phyloP scores from a whole-genome alignment of 208 protist species.

The Acanthamoeba triangularis region DNA sequence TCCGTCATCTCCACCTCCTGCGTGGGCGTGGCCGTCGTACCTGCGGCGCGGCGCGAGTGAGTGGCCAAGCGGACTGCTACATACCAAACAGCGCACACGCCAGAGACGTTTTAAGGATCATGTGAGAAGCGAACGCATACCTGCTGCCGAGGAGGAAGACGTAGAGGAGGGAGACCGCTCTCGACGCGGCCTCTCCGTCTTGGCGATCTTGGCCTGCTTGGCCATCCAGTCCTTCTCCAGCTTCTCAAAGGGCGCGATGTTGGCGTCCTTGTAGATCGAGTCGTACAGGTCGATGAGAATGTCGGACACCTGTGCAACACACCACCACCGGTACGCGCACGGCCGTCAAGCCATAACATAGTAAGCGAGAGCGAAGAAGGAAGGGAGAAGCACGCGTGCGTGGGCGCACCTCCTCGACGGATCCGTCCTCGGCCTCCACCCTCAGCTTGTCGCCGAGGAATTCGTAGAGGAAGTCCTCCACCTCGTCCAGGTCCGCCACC shows the following conservation, averaged over 20 bases:
- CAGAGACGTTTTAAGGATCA: neutral
- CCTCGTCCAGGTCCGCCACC: slow-evolving; percentile 3
- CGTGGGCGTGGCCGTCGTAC: neutral
- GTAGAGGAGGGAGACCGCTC: neutral
- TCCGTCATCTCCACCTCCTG: slow-evolving; percentile 31
- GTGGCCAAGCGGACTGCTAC: neutral
- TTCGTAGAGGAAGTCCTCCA: slow-evolving; percentile 42
- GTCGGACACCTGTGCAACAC: neutral
- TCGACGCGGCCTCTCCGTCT: neutral
- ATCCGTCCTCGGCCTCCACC: slow-evolving; percentile 10
- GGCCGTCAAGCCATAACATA: neutral
- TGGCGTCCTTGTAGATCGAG: neutral
- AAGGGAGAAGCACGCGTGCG: neutral
- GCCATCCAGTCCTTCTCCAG: neutral
- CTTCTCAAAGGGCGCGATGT: slow-evolving; percentile 7
- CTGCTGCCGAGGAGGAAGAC: neutral
- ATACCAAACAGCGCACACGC: too few relatives aligned
- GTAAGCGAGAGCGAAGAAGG: neutral
- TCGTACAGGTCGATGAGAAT: neutral
- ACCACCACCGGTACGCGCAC: neutral
- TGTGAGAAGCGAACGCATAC: neutral
- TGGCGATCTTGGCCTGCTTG: slow-evolving; percentile 3
- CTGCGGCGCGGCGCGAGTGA: neutral
- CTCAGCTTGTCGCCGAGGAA: slow-evolving; percentile 2
- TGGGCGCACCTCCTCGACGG: neutral